Percentiles rank a stretch among this genome's conserved stretches.
phyloP scores from a whole-genome alignment of 768 basidiomycete genomes.

The Amanita fuliginea region DNA sequence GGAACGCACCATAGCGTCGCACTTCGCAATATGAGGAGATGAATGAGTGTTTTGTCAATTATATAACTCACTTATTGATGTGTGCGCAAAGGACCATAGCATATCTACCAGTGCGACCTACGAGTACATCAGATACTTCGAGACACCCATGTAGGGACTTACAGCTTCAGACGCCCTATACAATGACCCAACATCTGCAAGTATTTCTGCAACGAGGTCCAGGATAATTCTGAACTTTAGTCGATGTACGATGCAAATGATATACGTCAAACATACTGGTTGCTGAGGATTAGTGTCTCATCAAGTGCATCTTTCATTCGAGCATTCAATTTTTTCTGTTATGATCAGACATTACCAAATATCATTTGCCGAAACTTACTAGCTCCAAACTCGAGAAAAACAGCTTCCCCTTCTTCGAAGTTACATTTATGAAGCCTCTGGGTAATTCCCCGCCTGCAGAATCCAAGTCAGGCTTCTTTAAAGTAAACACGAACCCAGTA shows the following conservation, averaged over 20 bases:
- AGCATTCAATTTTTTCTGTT: slow-evolving; percentile 78
- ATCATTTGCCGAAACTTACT: slow-evolving; percentile 29
- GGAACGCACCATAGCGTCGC: slow-evolving; percentile 31
- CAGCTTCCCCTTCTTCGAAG: slow-evolving; percentile 58
- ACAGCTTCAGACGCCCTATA: slow-evolving; percentile 92
- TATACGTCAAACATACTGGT: slow-evolving; percentile 36
- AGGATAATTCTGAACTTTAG: slow-evolving; percentile 55
- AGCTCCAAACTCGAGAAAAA: slow-evolving; percentile 74
- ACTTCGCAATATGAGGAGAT: slow-evolving; percentile 18
- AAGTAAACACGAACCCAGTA: slow-evolving; percentile 57
- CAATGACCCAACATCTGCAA: slow-evolving; percentile 65
- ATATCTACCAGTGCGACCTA: slow-evolving; percentile 86
- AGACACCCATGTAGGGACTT: slow-evolving; percentile 9
- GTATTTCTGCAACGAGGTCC: slow-evolving; percentile 60
- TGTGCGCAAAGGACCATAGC: slow-evolving; percentile 80
- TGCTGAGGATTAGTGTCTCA: slow-evolving; percentile 79
- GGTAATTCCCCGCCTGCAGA: slow-evolving; percentile 39
- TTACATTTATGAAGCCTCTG: slow-evolving; percentile 58
- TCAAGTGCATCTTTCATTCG: slow-evolving; percentile 87
- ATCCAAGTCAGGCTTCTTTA: slow-evolving; percentile 60
- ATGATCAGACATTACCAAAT: neutral
- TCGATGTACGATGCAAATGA: neutral
- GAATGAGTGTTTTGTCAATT: neutral
- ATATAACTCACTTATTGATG: slow-evolving; percentile 55
- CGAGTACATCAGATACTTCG: neutral